Percentiles rank a stretch among this genome's conserved stretches.
Evolutionary conservation across 768 basidiomycete species (phyloP).

Genomic region (Udeniomyces megalosporus): DNA sequence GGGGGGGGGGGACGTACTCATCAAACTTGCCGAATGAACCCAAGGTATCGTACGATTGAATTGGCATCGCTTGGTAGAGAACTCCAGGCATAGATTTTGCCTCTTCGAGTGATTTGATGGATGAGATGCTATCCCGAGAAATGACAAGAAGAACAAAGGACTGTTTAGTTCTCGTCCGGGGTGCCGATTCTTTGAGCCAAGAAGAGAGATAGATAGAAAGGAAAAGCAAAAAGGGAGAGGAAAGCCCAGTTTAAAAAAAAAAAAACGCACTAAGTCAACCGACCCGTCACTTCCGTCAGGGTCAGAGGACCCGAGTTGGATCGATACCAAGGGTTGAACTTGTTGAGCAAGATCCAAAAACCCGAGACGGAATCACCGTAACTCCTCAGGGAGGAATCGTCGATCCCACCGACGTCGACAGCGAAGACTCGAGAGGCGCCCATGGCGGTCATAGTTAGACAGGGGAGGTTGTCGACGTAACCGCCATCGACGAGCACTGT

Average conservation of each 20-base stretch:
- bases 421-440: conserved; percentile 84
- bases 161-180: background rate
- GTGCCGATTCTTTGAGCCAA: background rate
- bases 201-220: background rate
- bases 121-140: conserved; percentile 55
- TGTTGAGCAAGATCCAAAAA: conserved; percentile 84
- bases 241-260: too few species aligned
- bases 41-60: conserved; percentile 84
- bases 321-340: conserved; percentile 42
- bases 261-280: conserved; percentile 73
- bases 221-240: background rate
- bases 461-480: conserved; percentile 67
- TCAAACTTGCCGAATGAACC: conserved; percentile 58
- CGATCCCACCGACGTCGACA: conserved; percentile 70
- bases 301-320: conserved; percentile 40
- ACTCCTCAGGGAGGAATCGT: conserved; percentile 85
- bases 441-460: conserved; percentile 78
- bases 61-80: conserved; percentile 86
- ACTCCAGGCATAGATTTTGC: conserved; percentile 81
- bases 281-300: conserved; percentile 83
- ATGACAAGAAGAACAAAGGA: too few species aligned
- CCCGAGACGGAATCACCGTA: conserved; percentile 93
- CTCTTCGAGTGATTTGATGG: conserved; percentile 83
- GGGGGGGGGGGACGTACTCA: background rate
- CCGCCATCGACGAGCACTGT: conserved; percentile 31